Conservation (phyloP, 1,284 basidiomycete genomes). For the Mycosarcoma mackinlayi region DNA sequence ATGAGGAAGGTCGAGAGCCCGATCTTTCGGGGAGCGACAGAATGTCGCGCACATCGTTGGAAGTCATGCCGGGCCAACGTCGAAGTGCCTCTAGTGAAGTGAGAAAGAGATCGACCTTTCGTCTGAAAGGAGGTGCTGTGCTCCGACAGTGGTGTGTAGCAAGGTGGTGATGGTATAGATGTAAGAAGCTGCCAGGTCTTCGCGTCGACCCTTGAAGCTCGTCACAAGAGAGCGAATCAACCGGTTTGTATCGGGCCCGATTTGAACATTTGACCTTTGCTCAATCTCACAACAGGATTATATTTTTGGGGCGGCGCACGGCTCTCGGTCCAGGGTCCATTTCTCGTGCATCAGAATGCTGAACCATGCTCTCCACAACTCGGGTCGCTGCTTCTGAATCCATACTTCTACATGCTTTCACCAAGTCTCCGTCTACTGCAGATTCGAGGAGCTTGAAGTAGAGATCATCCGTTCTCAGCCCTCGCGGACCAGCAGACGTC, state of each 20-base stretch:
- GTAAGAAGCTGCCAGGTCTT: constrained; percentile 22
- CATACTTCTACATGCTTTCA: too few relatives aligned
- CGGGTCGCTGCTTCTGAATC: too few relatives aligned
- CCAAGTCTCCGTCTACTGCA: too few relatives aligned
- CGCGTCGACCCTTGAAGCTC: constrained; percentile 11
- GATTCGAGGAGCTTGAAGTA: too few relatives aligned
- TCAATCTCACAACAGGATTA: background rate
- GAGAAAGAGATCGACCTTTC: too few relatives aligned
- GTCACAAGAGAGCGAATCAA: background rate
- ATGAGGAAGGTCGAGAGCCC: constrained; percentile 24
- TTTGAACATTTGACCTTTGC: background rate
- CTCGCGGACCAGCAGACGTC: too few relatives aligned
- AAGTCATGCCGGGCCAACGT: constrained; percentile 40
- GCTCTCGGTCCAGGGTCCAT: constrained; percentile 38
- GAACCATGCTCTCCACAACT: background rate
- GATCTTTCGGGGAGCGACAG: constrained; percentile 57
- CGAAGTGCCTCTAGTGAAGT: background rate
- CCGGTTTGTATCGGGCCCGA: constrained; percentile 1
- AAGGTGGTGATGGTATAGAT: constrained; percentile 11
- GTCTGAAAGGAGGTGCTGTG: too few relatives aligned
- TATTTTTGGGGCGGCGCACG: constrained; percentile 4
- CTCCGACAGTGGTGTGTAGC: too few relatives aligned
- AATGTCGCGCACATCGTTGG: constrained; percentile 65
- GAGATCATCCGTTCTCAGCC: too few relatives aligned
- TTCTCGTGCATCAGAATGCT: constrained; percentile 9